Base-by-base conservation (phyloP, 176 grass and related monocot genomes). In the Oryza brachyantha region DNA sequence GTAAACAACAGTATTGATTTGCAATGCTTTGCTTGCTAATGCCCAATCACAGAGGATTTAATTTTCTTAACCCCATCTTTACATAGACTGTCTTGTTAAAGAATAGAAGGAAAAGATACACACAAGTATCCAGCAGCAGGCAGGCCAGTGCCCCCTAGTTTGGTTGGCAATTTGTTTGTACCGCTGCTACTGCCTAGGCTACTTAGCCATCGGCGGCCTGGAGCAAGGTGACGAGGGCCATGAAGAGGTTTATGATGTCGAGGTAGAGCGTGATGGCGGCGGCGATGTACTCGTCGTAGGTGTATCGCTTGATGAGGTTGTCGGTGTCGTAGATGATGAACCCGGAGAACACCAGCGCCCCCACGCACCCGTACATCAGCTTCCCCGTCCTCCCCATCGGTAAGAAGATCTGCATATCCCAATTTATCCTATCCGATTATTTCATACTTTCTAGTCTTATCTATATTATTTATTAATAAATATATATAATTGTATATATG, bases 281-380 rank as follows among this genome's bases (percentile, higher is more conserved):
- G 70, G 77, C 64, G 2, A 98, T 84, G 26, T 95, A 95, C 76
- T 94, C 96, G 55, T 98, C 90, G 45, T 98, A 98, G 16, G 83
- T 74, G 81, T 87, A 98, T 17, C 88, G 73, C 71, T 93, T 98
- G 72, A 98, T 95, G 80, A 95, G 86, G 74, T 94, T 93, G 45
- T 98, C 96, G 1, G 92, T 95, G 78, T 98, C 92, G 26, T 98
- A 95, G 81, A 98, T 89, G 40, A 98, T 98, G 85, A 89, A 98
- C 0, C 88, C 96, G 21, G 85, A 92, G 83, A 98, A 98, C 26
- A 98, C 32, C 26, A 98, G 87, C 5, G 96, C 83, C 0, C 85
- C 96, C 5, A 98, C 1, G 35, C 75, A 89, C 10, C 90, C 96
- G 61, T 98, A 98, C 21, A 98, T 89, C 83, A 98, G 74, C 10